These are phyloP conservation scores for Candida parachauliodes DNA, from an alignment of 805 yeast species.

Conservation along the genomic window DNA sequence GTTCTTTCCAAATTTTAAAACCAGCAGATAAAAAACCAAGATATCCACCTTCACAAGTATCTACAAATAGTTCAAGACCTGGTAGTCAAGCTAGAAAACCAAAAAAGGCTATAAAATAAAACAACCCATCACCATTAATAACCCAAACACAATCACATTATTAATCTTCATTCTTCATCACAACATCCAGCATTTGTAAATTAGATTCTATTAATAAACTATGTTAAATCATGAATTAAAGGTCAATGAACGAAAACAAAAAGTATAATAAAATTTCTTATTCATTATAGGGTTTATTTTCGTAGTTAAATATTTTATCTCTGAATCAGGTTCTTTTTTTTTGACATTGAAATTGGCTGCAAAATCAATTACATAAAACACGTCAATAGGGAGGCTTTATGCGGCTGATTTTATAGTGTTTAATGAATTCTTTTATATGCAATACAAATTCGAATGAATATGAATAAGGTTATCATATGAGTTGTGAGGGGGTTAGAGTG, in stretches of 20 bases:
- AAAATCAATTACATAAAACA: too few relatives aligned
- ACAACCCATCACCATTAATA: not conserved
- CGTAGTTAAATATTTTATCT: too few relatives aligned
- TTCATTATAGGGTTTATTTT: not conserved
- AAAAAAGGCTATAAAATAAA: constrained; percentile 11
- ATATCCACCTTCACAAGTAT: constrained; percentile 37
- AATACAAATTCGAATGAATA: too few relatives aligned
- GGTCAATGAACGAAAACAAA: not conserved
- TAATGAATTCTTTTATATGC: too few relatives aligned
- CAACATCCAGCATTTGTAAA: constrained; percentile 4
- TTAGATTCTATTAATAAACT: constrained; percentile 4
- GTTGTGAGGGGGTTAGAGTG: too few relatives aligned
- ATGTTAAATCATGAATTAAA: constrained; percentile 1
- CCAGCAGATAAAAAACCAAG: constrained; percentile 96
- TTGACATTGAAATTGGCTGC: too few relatives aligned
- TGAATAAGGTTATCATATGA: too few relatives aligned
- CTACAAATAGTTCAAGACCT: constrained; percentile 12
- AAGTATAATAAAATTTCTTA: not conserved
- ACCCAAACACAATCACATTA: not conserved
- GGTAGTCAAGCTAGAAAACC: constrained; percentile 12
- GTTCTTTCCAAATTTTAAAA: constrained; percentile 94
- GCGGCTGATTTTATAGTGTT: too few relatives aligned
- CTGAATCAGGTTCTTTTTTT: too few relatives aligned
- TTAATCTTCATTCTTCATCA: too few relatives aligned
- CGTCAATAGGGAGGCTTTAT: too few relatives aligned